Conservation (phyloP, 345 rosid genomes). For the Arabidopsis suecica region DNA sequence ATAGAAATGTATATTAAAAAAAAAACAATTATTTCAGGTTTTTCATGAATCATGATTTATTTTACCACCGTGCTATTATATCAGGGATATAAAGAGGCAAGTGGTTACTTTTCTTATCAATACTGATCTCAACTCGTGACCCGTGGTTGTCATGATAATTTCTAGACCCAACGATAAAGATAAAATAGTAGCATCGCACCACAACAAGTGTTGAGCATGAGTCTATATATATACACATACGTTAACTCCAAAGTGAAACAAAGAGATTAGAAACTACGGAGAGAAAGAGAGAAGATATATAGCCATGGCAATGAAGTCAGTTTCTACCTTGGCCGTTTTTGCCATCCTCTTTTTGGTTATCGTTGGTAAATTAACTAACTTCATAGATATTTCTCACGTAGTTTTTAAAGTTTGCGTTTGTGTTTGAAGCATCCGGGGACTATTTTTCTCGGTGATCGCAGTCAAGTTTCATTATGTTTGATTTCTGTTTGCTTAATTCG, state of each 20-base stretch:
- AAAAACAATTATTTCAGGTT: not conserved
- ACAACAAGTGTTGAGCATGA: slow-evolving; percentile 1
- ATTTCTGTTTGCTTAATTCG: not conserved
- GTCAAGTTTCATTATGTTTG: not conserved
- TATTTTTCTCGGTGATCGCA: not conserved
- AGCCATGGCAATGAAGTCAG: not conserved
- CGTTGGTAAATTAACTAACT: not conserved
- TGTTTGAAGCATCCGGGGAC: not conserved
- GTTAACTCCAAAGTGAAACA: slow-evolving; percentile 19
- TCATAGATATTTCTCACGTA: not conserved
- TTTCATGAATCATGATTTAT: not conserved
- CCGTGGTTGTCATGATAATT: too few relatives aligned
- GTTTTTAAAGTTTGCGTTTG: not conserved
- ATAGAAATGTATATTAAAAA: not conserved
- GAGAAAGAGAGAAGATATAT: not conserved
- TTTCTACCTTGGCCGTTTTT: not conserved
- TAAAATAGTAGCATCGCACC: not conserved
- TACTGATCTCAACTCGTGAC: not conserved
- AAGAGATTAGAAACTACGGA: not conserved
- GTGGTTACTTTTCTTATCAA: not conserved
- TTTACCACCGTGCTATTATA: not conserved
- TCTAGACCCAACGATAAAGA: not conserved
- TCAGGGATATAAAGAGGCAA: not conserved
- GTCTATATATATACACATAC: not conserved
- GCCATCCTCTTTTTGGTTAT: not conserved